phyloP scores from a whole-genome alignment of 108 stramenopile genomes.

The Chaetoceros tenuissimus region DNA sequence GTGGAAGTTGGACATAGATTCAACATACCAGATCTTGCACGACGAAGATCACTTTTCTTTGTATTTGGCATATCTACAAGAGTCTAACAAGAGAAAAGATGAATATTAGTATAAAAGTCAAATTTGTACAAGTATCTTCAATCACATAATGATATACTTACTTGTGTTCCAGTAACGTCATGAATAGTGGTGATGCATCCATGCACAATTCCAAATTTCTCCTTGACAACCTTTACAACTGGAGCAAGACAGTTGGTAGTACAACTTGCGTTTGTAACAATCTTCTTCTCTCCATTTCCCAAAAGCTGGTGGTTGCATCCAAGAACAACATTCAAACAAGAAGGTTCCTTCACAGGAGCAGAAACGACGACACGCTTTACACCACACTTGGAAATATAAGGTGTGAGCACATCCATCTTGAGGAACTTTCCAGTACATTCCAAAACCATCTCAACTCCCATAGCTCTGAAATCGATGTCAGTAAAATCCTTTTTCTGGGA shows the following conservation, averaged over 20 bases:
- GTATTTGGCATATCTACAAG: constrained; percentile 90
- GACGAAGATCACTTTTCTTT: constrained; percentile 83
- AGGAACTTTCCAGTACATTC: constrained; percentile 91
- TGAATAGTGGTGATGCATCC: constrained; percentile 94
- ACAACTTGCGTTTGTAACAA: constrained; percentile 91
- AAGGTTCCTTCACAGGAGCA: constrained; percentile 91
- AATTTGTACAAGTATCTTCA: constrained; percentile 7
- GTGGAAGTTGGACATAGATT: constrained; percentile 92
- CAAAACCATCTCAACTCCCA: constrained; percentile 82
- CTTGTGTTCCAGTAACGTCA: constrained; percentile 87
- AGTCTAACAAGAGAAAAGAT: constrained; percentile 20
- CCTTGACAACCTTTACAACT: constrained; percentile 88
- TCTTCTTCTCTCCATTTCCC: constrained; percentile 39
- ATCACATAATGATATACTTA: constrained; percentile 16
- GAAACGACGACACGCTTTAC: constrained; percentile 89
- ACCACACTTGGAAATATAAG: constrained; percentile 74
- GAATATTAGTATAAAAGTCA: constrained; percentile 6
- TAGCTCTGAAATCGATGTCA: constrained; percentile 62
- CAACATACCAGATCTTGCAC: constrained; percentile 86
- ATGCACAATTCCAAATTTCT: constrained; percentile 87
- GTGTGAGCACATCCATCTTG: constrained; percentile 52
- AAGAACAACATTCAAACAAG: constrained; percentile 86
- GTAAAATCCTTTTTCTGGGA: constrained; percentile 55
- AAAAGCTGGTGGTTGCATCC: constrained; percentile 85
- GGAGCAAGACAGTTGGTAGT: constrained; percentile 95